Evolutionary conservation across 768 basidiomycete genomes (phyloP), one percentile per base, ranked within the genome.

Genomic region (Lactarius quietus): DNA sequence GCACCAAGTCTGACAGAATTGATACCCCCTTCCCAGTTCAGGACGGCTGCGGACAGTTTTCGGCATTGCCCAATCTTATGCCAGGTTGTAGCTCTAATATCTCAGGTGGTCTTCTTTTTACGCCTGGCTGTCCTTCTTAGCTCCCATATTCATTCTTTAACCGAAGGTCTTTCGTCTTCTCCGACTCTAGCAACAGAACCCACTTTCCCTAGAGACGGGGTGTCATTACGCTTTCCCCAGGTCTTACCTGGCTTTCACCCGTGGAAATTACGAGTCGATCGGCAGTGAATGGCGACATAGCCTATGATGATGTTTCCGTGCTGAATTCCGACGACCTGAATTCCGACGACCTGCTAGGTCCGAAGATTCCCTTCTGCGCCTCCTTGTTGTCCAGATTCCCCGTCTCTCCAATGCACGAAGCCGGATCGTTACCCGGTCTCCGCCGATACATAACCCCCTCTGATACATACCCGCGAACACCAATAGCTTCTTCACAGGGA

Each of bases 121-220:
- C 23, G 10, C 7, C 31, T 35, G 10, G 10, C 55, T 67, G 28
- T 72, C 77, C 7, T 71, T 83, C 38, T 82, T 83, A 72, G 83
- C 83, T 67, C 82, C 38, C 82, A 83, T 73, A 83, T 83, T 68
- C 82, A 84, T 70, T 82, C 81, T 2, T 82, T 82, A 2, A 76
- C 77, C 35, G 82, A 84, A 72, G 82, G 83, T 66, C 81, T 81
- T 41, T 74, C 76, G 57, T 62, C 70, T 41, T 78, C 80, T 28
- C 55, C 59, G 4, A 54, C 18, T 6, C 53, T 45, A 28, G 26
- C 23, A 28, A 33, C 23, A n/a, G 20, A 14, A 18, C 29, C 12
- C 55, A 18, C 15, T 26, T 33, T 20, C 51, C 17, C 31, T 15
- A 2, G 20, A 23, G 54, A 59, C 38, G 36, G n/a, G 28, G 15